These are phyloP conservation scores for Cladosporium phlei DNA, from an alignment of 2,329 filamentous ascomycete species.

Conservation along the genomic window DNA sequence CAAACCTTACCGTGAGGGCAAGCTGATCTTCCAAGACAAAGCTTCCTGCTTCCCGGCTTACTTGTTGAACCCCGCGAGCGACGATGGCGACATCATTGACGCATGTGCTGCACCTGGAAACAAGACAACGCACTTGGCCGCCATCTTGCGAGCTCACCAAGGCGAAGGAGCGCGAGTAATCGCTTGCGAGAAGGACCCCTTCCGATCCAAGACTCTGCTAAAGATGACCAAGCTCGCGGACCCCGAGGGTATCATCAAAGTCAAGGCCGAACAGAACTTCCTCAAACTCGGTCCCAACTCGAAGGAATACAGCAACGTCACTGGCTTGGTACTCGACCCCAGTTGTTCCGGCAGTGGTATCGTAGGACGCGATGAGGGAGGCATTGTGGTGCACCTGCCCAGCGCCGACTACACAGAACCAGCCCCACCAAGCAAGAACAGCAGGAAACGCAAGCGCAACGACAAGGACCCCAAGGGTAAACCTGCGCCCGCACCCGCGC, in stretches of 20 bases:
- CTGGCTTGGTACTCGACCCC: slow-evolving; percentile 79
- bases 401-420: slow-evolving; percentile 15
- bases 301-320: slow-evolving; percentile 63
- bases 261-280: slow-evolving; percentile 77
- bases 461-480: slow-evolving; percentile 7
- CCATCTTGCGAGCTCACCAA: slow-evolving; percentile 55
- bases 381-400: slow-evolving; percentile 59
- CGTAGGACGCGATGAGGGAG: slow-evolving; percentile 76
- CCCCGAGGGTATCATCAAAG: slow-evolving; percentile 59
- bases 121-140: slow-evolving; percentile 90
- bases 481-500: slow-evolving; percentile 12
- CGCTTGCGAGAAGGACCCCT: slow-evolving; percentile 73
- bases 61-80: slow-evolving; percentile 63
- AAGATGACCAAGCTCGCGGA: slow-evolving; percentile 82
- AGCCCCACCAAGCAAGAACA: slow-evolving; percentile 14
- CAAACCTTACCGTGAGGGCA: slow-evolving; percentile 67
- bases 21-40: slow-evolving; percentile 90
- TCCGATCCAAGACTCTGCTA: slow-evolving; percentile 67
- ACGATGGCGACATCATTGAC: slow-evolving; percentile 78
- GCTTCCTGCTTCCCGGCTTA: slow-evolving; percentile 96
- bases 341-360: slow-evolving; percentile 96
- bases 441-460: slow-evolving; percentile 31
- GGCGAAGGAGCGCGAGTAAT: slow-evolving; percentile 50
- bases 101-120: slow-evolving; percentile 93
- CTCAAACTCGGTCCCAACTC: slow-evolving; percentile 65